Percentiles rank a stretch among this genome's conserved stretches.
Conservation (phyloP, 768 basidiomycete genomes). For the Suillus tomentosus region DNA sequence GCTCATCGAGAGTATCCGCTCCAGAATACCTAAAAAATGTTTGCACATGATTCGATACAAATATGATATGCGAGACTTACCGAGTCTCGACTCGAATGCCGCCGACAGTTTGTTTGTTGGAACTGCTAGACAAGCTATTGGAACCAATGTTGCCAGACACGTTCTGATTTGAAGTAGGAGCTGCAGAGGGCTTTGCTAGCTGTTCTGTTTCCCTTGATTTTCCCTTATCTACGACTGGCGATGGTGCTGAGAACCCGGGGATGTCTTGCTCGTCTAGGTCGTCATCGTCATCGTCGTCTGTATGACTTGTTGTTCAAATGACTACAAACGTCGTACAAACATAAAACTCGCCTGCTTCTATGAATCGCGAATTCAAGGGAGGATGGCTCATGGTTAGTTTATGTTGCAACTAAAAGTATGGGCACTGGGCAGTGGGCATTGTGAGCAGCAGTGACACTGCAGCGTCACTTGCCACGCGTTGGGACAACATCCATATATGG, state of each 20-base stretch:
- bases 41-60: background rate
- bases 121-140: constrained; percentile 40
- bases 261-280: constrained; percentile 83
- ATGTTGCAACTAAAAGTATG: background rate
- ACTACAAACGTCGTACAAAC: background rate
- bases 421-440: background rate
- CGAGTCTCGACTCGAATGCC: constrained; percentile 89
- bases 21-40: constrained; percentile 61
- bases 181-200: constrained; percentile 43
- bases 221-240: constrained; percentile 61
- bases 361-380: constrained; percentile 67
- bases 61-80: constrained; percentile 41
- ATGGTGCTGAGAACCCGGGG: constrained; percentile 74
- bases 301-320: constrained; percentile 12
- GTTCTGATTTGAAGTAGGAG: constrained; percentile 35
- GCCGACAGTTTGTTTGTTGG: constrained; percentile 70
- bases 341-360: constrained; percentile 65
- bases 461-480: too few species aligned
- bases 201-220: constrained; percentile 66
- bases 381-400: constrained; percentile 24
- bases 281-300: constrained; percentile 65
- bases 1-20: constrained; percentile 89
- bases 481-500: background rate
- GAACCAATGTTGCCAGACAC: constrained; percentile 77
- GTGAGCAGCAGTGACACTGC: background rate